Conservation (phyloP, 306 rosid genomes). For the Pyrus pyrifolia region DNA sequence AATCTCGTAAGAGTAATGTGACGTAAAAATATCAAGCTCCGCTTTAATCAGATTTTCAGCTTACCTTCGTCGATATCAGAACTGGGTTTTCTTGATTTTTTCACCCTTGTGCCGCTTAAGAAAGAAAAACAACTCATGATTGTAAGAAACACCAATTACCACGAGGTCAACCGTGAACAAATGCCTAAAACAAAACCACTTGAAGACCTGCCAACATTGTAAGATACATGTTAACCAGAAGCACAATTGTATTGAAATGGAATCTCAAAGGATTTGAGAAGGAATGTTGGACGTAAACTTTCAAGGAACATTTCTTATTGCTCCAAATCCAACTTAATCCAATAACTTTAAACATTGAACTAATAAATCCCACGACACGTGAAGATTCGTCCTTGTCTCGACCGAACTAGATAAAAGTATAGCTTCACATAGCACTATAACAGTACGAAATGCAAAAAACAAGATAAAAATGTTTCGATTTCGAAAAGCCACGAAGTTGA, state of each 20-base stretch:
- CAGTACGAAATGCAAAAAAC: neutral
- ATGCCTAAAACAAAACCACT: conserved; percentile 28
- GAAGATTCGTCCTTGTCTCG: neutral
- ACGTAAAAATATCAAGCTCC: neutral
- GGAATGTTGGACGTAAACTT: neutral
- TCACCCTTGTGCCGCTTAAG: conserved; percentile 34
- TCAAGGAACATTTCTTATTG: neutral
- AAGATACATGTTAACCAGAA: conserved; percentile 16
- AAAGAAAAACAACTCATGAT: conserved; percentile 65
- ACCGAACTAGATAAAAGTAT: neutral
- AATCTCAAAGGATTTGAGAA: conserved; percentile 10
- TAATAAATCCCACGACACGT: neutral
- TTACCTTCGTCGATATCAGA: conserved; percentile 52
- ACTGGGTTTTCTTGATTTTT: conserved; percentile 18
- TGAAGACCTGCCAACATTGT: conserved; percentile 41
- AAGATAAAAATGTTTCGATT: neutral
- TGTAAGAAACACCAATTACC: conserved; percentile 14
- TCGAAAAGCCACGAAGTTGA: no score
- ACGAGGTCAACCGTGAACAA: conserved; percentile 12
- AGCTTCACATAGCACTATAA: neutral
- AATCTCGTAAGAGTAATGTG: neutral
- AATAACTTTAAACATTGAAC: neutral
- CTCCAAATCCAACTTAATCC: neutral
- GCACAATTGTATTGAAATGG: neutral
- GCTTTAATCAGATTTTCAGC: neutral